Evolutionary conservation across 2,329 filamentous ascomycete genomes (phyloP).

Genomic region (Colletotrichum chrysophilum): DNA sequence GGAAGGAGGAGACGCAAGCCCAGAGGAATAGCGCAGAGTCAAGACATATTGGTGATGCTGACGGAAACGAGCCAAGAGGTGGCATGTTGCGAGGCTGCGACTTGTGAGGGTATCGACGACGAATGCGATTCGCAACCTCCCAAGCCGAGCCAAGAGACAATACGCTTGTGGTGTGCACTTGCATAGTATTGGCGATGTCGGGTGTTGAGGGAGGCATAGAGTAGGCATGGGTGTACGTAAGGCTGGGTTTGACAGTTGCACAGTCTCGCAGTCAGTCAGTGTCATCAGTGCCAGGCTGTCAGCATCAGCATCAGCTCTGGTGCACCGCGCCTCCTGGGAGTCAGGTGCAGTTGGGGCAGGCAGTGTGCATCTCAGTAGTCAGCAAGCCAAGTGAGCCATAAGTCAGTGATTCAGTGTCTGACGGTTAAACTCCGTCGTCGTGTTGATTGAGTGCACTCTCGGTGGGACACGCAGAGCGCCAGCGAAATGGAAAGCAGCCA

Average conservation of each 20-base stretch:
- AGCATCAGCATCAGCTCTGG: neutral
- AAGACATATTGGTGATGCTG: neutral
- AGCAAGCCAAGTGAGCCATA: too few relatives aligned
- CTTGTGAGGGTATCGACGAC: neutral
- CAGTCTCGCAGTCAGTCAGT: neutral
- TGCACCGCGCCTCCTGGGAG: neutral
- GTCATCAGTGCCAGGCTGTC: neutral
- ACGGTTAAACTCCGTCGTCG: neutral
- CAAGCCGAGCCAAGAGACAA: neutral
- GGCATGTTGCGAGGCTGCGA: neutral
- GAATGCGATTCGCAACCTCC: neutral
- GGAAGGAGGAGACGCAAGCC: neutral
- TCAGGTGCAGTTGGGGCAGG: neutral
- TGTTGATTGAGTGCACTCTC: neutral
- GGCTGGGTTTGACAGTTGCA: neutral
- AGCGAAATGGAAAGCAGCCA: neutral
- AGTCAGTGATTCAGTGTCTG: neutral
- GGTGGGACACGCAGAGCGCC: neutral
- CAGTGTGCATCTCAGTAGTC: neutral
- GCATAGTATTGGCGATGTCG: neutral
- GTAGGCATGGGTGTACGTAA: neutral
- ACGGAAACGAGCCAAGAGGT: neutral
- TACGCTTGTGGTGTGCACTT: neutral
- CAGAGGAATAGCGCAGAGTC: slow-evolving; percentile 3
- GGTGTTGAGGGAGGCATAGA: neutral